A percentile compares a stretch with the other conserved stretches of the same genome.
phyloP scores from a whole-genome alignment of 2,329 filamentous ascomycete species.

The Phyllosticta paracitricarpa region DNA sequence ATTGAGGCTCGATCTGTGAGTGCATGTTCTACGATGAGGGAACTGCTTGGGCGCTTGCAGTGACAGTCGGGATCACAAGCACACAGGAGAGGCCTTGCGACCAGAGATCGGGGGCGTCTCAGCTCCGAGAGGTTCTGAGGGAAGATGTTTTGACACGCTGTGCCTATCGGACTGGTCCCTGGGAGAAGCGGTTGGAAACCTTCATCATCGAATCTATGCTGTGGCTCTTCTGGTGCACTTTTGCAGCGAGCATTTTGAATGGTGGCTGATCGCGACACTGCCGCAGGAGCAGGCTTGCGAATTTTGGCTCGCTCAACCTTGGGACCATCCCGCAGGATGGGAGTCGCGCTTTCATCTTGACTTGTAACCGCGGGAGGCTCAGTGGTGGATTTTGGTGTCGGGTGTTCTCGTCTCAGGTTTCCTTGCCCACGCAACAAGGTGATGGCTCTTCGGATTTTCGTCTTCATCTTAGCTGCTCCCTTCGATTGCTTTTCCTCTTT shows the following conservation, averaged over 20 bases:
- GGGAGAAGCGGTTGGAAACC: neutral
- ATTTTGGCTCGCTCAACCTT: neutral
- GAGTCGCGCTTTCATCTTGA: neutral
- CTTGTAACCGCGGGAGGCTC: neutral
- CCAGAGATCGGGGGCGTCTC: neutral
- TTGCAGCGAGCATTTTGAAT: neutral
- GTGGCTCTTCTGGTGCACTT: neutral
- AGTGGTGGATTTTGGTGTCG: neutral
- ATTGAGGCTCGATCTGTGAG: conserved; percentile 4
- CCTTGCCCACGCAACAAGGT: neutral
- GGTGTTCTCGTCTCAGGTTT: neutral
- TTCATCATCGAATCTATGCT: neutral
- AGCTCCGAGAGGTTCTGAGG: neutral
- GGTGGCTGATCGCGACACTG: neutral
- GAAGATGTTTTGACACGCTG: neutral
- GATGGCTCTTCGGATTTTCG: neutral
- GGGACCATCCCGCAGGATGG: neutral
- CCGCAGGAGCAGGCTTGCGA: neutral
- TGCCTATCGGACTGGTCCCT: neutral
- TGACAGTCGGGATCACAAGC: neutral
- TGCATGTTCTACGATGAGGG: neutral
- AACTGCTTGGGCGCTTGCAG: conserved; percentile 7
- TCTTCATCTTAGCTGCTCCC: neutral
- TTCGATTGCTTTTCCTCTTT: neutral
- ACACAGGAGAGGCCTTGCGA: neutral